Evolutionary conservation across 1,284 basidiomycete genomes (phyloP).

Genomic region (Fomitopsis betulina): DNA sequence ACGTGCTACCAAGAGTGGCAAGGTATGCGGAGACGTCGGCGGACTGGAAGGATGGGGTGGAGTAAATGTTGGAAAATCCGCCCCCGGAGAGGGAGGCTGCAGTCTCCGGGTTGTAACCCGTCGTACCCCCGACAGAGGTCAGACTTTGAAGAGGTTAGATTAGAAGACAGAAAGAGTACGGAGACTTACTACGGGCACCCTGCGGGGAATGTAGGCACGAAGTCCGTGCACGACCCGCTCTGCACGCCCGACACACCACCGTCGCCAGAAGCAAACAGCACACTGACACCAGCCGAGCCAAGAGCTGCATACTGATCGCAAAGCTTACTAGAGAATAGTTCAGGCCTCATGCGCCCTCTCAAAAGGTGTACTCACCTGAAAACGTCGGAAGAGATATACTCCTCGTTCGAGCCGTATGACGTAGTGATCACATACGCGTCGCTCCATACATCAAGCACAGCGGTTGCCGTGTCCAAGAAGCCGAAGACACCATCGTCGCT

Average conservation of each 20-base stretch:
- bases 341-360: slow-evolving; percentile 16
- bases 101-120: slow-evolving; percentile 43
- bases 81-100: slow-evolving; percentile 41
- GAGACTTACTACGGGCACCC: slow-evolving; percentile 47
- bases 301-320: slow-evolving; percentile 63
- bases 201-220: slow-evolving; percentile 69
- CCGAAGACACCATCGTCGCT: slow-evolving; percentile 15
- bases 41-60: slow-evolving; percentile 36
- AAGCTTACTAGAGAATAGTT: slow-evolving; percentile 21
- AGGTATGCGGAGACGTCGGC: slow-evolving; percentile 31
- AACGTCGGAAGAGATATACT: slow-evolving; percentile 31
- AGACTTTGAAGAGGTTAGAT: slow-evolving; percentile 31
- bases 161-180: slow-evolving; percentile 4
- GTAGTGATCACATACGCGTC: slow-evolving; percentile 49
- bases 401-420: slow-evolving; percentile 24
- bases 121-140: slow-evolving; percentile 57
- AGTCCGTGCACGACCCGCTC: slow-evolving; percentile 36
- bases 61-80: slow-evolving; percentile 47
- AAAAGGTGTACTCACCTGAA: slow-evolving; percentile 40
- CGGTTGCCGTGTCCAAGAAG: slow-evolving; percentile 24
- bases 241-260: slow-evolving; percentile 60
- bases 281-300: slow-evolving; percentile 54
- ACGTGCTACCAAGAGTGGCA: slow-evolving; percentile 21
- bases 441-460: slow-evolving; percentile 29
- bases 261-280: slow-evolving; percentile 67